phyloP scores from a whole-genome alignment of 768 basidiomycete genomes.

The Rhodotorula graminis region DNA sequence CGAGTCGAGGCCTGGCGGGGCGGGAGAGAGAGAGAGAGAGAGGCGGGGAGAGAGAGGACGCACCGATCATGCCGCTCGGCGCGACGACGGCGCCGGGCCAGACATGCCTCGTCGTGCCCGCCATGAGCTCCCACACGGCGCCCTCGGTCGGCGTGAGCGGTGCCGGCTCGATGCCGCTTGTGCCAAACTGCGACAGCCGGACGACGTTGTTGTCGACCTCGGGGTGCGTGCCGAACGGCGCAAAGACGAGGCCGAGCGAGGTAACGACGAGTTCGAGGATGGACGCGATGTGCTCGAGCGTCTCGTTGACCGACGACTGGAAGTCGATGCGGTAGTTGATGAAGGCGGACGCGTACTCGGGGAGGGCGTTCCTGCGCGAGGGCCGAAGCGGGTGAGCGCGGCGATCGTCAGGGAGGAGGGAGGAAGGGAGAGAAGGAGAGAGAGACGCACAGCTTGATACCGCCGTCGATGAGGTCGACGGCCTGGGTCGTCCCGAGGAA shows the following conservation, averaged over 20 bases:
- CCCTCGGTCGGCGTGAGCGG: slow-evolving; percentile 31
- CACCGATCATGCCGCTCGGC: slow-evolving; percentile 20
- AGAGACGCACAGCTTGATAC: slow-evolving; percentile 28
- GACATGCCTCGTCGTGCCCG: slow-evolving; percentile 12
- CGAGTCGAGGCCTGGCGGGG: no score
- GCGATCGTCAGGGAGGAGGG: neutral
- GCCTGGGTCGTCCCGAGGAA: slow-evolving; percentile 65
- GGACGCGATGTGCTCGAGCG: slow-evolving; percentile 2
- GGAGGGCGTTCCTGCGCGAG: slow-evolving; percentile 31
- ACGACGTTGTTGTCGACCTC: slow-evolving; percentile 6
- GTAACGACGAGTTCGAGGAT: slow-evolving; percentile 22
- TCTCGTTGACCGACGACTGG: slow-evolving; percentile 22
- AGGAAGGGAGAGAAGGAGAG: neutral
- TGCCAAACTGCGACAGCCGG: neutral
- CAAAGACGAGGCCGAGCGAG: slow-evolving; percentile 22
- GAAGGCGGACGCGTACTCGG: slow-evolving; percentile 9
- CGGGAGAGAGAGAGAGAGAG: no score
- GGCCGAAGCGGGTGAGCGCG: no score
- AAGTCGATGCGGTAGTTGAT: slow-evolving; percentile 40
- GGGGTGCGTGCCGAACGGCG: slow-evolving; percentile 4
- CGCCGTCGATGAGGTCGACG: slow-evolving; percentile 56
- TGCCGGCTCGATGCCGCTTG: slow-evolving; percentile 26
- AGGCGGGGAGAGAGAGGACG: no score
- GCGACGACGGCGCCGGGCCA: slow-evolving; percentile 16
- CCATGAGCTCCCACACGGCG: slow-evolving; percentile 20